Percentiles rank a stretch among this genome's conserved stretches.
Conservation (phyloP, 2,329 filamentous ascomycete species). For the Aspergillus nomiae region DNA sequence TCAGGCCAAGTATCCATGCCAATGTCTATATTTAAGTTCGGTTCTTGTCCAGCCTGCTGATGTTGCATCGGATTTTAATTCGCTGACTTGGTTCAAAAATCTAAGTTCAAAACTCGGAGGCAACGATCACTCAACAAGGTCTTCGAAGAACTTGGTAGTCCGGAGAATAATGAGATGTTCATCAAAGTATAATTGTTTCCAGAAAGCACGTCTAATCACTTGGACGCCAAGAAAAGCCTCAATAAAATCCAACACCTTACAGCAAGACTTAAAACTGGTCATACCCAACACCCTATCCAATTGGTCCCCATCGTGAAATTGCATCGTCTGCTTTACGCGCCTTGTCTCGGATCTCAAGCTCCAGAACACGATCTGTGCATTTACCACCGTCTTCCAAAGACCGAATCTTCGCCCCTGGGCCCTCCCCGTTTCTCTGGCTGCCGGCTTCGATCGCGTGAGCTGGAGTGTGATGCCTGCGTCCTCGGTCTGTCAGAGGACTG, state of each 20-base stretch:
- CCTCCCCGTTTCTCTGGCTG: conserved; percentile 12
- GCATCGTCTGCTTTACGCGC: not conserved
- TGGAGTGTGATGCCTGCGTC: conserved; percentile 6
- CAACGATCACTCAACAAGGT: not conserved
- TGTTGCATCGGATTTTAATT: not conserved
- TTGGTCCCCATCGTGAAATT: not conserved
- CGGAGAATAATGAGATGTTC: not conserved
- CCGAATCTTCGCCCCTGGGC: conserved; percentile 23
- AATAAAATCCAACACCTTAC: not conserved
- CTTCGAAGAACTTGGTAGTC: not conserved
- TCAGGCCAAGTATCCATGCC: not conserved
- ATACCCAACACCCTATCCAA: not conserved
- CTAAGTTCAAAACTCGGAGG: not conserved
- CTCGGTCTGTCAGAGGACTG: conserved; percentile 2
- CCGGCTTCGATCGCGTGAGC: conserved; percentile 15
- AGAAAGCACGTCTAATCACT: not conserved
- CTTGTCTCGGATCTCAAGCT: not conserved
- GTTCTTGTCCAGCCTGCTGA: not conserved
- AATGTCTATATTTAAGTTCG: not conserved
- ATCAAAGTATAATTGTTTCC: not conserved
- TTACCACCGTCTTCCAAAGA: conserved; percentile 33
- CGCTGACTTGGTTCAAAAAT: not conserved
- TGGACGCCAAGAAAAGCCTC: not conserved
- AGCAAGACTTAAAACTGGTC: not conserved
- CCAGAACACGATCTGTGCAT: not conserved